These are phyloP conservation scores for Chrysosporium keratinophilum DNA, from an alignment of 2,329 filamentous ascomycete genomes.

Conservation along the genomic window DNA sequence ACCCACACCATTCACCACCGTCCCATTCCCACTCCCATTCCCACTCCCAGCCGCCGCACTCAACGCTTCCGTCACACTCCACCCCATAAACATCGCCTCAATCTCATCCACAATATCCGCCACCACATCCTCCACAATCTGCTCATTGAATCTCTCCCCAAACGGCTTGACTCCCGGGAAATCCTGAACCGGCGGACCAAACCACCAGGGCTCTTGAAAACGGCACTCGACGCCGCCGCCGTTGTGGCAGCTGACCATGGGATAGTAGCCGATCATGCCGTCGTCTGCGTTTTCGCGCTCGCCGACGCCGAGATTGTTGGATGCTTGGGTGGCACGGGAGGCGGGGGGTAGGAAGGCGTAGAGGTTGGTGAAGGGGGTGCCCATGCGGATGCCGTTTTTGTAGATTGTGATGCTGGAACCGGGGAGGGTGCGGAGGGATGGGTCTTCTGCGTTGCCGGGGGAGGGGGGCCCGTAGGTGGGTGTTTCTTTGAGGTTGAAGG, in stretches of 20 bases:
- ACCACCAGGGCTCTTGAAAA: slow-evolving; percentile 91
- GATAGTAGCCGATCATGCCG: slow-evolving; percentile 90
- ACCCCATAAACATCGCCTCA: slow-evolving; percentile 49
- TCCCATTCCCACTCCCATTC: background rate
- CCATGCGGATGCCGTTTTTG: slow-evolving; percentile 81
- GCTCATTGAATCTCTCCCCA: slow-evolving; percentile 74
- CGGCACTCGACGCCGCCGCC: slow-evolving; percentile 87
- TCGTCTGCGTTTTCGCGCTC: slow-evolving; percentile 84
- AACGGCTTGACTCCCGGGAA: slow-evolving; percentile 34
- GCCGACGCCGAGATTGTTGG: slow-evolving; percentile 45
- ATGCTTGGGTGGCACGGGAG: slow-evolving; percentile 44
- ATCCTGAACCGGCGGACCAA: slow-evolving; percentile 49
- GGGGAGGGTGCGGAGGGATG: slow-evolving; percentile 75
- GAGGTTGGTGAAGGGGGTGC: slow-evolving; percentile 77
- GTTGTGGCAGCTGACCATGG: slow-evolving; percentile 81
- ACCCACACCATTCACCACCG: background rate
- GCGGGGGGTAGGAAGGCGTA: slow-evolving; percentile 87
- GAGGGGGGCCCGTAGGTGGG: slow-evolving; percentile 42
- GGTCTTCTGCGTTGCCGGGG: slow-evolving; percentile 55
- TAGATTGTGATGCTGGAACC: slow-evolving; percentile 79
- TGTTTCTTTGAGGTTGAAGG: slow-evolving; percentile 37
- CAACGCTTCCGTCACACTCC: slow-evolving; percentile 8
- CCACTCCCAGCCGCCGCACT: background rate
- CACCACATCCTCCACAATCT: slow-evolving; percentile 87
- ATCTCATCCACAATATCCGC: slow-evolving; percentile 93